Evolutionary conservation across 2,329 filamentous ascomycete species (phyloP), one percentile per base, ranked within the genome.

Genomic region (Byssoonygena ceratinophila): DNA sequence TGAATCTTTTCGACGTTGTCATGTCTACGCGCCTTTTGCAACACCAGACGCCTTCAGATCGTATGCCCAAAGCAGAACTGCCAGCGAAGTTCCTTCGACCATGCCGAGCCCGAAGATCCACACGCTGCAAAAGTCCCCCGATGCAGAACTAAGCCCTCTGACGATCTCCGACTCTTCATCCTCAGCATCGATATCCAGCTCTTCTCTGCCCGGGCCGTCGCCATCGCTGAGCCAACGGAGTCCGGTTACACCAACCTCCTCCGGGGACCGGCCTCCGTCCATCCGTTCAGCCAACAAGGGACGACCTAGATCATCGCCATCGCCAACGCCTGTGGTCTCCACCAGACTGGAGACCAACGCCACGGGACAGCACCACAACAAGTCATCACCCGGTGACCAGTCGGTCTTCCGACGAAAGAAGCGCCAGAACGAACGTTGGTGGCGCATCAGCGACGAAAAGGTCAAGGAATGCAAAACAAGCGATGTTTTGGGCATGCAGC

Each of bases 361-460:
- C 7, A 43, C 27, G 23, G 48, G 23, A 20, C 14, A 55, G 37
- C 59, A 59, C 3, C 46, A 58, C 3, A 48, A 59, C 9, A 54
- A 46, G 29, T 32, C 27, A 22, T 12, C 29, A 2, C 18, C 41
- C 20, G 9, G n/a, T 27, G 47, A 50, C 22, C 1, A n/a, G 12
- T 54, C 57, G 5, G 41, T 43, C 1, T 52, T 59, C 23, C 53
- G 55, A 9, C 75, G 79, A 59, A 80, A 78, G 55, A 79, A 77
- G 59, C 82, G 80, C 63, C 69, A 73, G 11, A 78, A 77, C 41
- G 84, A 94, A 63, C 82, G 85, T 37, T 98, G 92, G 92, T 98
- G 92, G 92, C 82, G 92, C 32, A 94, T 98, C 59, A 96, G 90
- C 59, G 92, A 98, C 66, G 92, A 98, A 59, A 95, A 94, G 69